A percentile compares a stretch with the other conserved stretches of the same genome.
Evolutionary conservation across 116 monocot species (phyloP).

Genomic region (Trichopus zeylanicus): DNA sequence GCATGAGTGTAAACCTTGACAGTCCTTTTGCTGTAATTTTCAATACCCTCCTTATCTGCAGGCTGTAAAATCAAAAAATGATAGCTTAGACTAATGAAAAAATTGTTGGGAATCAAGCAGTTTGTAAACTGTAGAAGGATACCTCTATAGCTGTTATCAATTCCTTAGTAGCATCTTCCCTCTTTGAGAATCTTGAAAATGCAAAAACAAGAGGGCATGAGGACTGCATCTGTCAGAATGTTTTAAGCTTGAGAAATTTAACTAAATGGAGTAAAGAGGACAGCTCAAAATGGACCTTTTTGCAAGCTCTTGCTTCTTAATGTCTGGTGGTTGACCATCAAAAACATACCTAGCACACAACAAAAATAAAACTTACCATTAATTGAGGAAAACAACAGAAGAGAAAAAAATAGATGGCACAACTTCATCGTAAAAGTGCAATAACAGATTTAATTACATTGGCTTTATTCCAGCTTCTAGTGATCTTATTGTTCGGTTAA

Average conservation of each 20-base stretch:
- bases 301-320: constrained; percentile 96
- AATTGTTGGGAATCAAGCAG: neutral
- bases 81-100: neutral
- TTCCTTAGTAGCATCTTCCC: constrained; percentile 92
- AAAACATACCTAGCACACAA: constrained; percentile 73
- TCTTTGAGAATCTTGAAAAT: constrained; percentile 57
- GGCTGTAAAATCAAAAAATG: constrained; percentile 31
- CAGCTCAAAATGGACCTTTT: constrained; percentile 44
- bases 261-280: neutral
- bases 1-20: constrained; percentile 56
- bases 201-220: neutral
- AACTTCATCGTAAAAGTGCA: neutral
- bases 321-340: constrained; percentile 92
- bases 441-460: constrained; percentile 35
- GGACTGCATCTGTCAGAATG: neutral
- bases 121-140: neutral
- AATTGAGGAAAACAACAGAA: constrained; percentile 4
- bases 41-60: constrained; percentile 85
- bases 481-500: constrained; percentile 85
- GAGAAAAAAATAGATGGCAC: neutral
- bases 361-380: neutral
- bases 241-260: neutral
- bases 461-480: constrained; percentile 97
- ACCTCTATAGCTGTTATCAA: constrained; percentile 82
- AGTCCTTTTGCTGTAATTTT: constrained; percentile 96